phyloP scores from a whole-genome alignment of 148 eudicot genomes.

The Chenopodium suecicum region DNA sequence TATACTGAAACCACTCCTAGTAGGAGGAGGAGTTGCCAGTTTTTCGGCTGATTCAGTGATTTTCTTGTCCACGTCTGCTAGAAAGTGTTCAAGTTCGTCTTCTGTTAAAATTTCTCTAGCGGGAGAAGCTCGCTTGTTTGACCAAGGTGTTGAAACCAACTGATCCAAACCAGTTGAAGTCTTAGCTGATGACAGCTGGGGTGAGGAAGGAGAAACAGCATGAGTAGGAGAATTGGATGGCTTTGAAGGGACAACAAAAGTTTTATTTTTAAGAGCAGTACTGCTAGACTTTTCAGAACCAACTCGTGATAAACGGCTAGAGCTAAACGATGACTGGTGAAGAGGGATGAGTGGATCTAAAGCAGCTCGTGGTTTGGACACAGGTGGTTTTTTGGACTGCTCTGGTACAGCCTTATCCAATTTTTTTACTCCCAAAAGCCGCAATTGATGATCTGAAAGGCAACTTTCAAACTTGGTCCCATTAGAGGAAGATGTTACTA shows the following conservation, averaged over 20 bases:
- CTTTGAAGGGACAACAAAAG: conserved; percentile 56
- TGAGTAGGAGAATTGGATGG: conserved; percentile 64
- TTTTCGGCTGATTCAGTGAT: conserved; percentile 73
- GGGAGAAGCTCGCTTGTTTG: conserved; percentile 62
- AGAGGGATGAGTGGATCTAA: conserved; percentile 72
- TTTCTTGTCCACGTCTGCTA: conserved; percentile 78
- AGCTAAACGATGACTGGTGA: conserved; percentile 50
- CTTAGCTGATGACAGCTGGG: conserved; percentile 52
- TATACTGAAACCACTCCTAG: conserved; percentile 58
- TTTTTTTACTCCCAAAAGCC: conserved; percentile 64
- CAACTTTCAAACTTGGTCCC: conserved; percentile 45
- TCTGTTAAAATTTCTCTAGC: conserved; percentile 70
- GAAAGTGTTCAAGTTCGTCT: conserved; percentile 73
- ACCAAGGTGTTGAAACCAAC: conserved; percentile 71
- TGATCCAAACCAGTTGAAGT: conserved; percentile 58
- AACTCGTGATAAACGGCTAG: conserved; percentile 47
- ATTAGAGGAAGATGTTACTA: conserved; percentile 36
- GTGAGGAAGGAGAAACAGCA: conserved; percentile 53
- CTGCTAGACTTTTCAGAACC: conserved; percentile 54
- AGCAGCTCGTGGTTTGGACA: conserved; percentile 46
- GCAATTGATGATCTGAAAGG: conserved; percentile 72
- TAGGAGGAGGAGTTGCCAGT: conserved; percentile 74
- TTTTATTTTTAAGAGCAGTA: conserved; percentile 48
- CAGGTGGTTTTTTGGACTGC: conserved; percentile 64
- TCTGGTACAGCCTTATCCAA: conserved; percentile 36